Conservation (phyloP, 345 rosid species). For the Sonneratia caseolaris region DNA sequence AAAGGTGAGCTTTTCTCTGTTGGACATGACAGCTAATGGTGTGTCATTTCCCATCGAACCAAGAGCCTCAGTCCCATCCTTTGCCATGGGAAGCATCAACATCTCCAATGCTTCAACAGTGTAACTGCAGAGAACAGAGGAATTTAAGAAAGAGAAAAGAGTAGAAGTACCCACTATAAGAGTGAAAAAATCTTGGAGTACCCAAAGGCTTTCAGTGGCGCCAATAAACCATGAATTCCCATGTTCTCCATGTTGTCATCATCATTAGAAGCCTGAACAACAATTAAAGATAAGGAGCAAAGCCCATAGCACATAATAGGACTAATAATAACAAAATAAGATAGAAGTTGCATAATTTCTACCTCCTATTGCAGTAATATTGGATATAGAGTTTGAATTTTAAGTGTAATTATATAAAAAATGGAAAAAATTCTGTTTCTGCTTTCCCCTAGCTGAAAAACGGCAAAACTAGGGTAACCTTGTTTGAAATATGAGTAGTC, state of each 20-base stretch:
- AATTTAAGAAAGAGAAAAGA: neutral
- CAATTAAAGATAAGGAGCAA: conserved; percentile 5
- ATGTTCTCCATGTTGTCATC: conserved; percentile 75
- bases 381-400: no score
- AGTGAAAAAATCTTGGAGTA: conserved; percentile 17
- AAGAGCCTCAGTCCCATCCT: conserved; percentile 90
- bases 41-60: conserved; percentile 99
- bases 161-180: neutral
- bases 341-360: neutral
- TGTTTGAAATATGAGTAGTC: no score
- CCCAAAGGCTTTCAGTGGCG: conserved; percentile 98
- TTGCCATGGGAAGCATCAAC: conserved; percentile 99
- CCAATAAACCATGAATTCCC: conserved; percentile 85
- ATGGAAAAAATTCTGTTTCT: neutral
- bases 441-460: no score
- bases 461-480: no score
- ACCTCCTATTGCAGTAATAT: neutral
- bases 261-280: conserved; percentile 48
- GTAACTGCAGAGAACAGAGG: conserved; percentile 43
- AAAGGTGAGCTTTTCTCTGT: conserved; percentile 78
- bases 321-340: neutral
- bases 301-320: neutral
- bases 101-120: conserved; percentile 95
- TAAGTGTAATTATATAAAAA: no score
- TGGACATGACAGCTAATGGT: conserved; percentile 94